Evolutionary conservation across 257 asterid genomes (phyloP).

Genomic region (Rubia yunnanensis): DNA sequence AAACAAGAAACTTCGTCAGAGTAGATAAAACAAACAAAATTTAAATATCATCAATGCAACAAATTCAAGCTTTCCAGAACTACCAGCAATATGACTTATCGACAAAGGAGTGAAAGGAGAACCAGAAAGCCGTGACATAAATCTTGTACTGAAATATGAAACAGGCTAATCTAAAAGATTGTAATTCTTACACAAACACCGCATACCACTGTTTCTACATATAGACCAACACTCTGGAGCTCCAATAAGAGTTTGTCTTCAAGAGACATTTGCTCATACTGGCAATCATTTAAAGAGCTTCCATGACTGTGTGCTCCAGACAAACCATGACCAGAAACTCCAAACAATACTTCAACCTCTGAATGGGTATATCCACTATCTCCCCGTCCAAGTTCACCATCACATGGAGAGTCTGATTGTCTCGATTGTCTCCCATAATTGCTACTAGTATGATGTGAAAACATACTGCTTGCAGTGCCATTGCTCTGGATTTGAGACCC

Average conservation of each 20-base stretch:
- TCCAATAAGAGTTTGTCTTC: slow-evolving; percentile 74
- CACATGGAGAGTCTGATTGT: slow-evolving; percentile 21
- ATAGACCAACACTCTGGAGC: slow-evolving; percentile 68
- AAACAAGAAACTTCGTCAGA: slow-evolving; percentile 4
- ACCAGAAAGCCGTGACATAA: slow-evolving; percentile 11
- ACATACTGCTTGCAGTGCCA: slow-evolving; percentile 38
- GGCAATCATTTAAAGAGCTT: slow-evolving; percentile 41
- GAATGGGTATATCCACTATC: slow-evolving; percentile 51
- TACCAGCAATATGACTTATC: neutral
- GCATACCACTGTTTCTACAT: slow-evolving; percentile 79
- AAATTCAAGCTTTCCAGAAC: neutral
- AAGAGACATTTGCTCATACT: slow-evolving; percentile 58
- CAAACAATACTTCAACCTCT: slow-evolving; percentile 57
- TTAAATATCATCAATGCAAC: slow-evolving; percentile 3
- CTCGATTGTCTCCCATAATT: slow-evolving; percentile 22
- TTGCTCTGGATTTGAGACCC: slow-evolving; percentile 45
- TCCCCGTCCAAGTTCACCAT: slow-evolving; percentile 41
- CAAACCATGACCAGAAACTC: slow-evolving; percentile 43
- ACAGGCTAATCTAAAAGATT: slow-evolving; percentile 6
- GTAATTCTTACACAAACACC: slow-evolving; percentile 11
- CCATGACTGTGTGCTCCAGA: slow-evolving; percentile 40
- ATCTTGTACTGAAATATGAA: slow-evolving; percentile 3
- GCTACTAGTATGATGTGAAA: slow-evolving; percentile 46
- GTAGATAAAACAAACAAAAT: neutral
- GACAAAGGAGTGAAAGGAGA: neutral